phyloP scores from a whole-genome alignment of 2,329 filamentous ascomycete genomes.

The Nigrospora sphaerica region DNA sequence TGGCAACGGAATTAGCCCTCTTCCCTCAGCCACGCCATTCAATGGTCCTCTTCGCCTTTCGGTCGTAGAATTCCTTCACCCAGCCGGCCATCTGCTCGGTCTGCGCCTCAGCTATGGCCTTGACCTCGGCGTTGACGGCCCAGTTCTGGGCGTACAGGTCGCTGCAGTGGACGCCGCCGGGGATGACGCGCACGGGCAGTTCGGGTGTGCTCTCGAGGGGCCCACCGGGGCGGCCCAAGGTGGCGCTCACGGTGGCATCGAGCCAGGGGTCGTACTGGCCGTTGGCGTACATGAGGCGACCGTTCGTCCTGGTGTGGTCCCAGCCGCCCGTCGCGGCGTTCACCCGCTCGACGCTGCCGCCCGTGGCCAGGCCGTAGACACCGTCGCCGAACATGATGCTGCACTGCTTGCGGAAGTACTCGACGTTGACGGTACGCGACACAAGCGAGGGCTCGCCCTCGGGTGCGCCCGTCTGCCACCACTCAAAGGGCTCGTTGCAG shows the following conservation, averaged over 20 bases:
- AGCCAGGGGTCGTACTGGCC: slow-evolving; percentile 34
- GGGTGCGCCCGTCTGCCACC: slow-evolving; percentile 38
- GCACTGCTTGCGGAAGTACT: slow-evolving; percentile 36
- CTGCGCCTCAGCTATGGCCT: slow-evolving; percentile 41
- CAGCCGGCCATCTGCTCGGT: slow-evolving; percentile 44
- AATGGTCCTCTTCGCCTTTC: slow-evolving; percentile 12
- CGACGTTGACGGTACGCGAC: slow-evolving; percentile 26
- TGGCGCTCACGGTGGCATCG: slow-evolving; percentile 27
- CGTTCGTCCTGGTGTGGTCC: slow-evolving; percentile 29
- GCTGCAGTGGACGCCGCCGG: slow-evolving; percentile 30
- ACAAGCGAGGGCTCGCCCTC: slow-evolving; percentile 29
- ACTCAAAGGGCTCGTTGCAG: slow-evolving; percentile 42
- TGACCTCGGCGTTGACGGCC: slow-evolving; percentile 38
- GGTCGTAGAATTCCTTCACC: slow-evolving; percentile 42
- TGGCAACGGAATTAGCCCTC: no score
- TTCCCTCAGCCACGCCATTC: not conserved
- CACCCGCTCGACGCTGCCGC: slow-evolving; percentile 22
- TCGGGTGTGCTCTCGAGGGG: slow-evolving; percentile 23
- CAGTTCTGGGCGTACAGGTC: slow-evolving; percentile 38
- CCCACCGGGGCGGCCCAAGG: slow-evolving; percentile 27
- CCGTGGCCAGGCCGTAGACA: slow-evolving; percentile 23
- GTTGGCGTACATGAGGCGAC: slow-evolving; percentile 29
- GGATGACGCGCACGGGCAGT: slow-evolving; percentile 24
- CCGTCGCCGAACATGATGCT: slow-evolving; percentile 36
- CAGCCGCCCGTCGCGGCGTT: slow-evolving; percentile 34